Conservation (phyloP, 805 yeast species). For the Barnettozyma pratensis region DNA sequence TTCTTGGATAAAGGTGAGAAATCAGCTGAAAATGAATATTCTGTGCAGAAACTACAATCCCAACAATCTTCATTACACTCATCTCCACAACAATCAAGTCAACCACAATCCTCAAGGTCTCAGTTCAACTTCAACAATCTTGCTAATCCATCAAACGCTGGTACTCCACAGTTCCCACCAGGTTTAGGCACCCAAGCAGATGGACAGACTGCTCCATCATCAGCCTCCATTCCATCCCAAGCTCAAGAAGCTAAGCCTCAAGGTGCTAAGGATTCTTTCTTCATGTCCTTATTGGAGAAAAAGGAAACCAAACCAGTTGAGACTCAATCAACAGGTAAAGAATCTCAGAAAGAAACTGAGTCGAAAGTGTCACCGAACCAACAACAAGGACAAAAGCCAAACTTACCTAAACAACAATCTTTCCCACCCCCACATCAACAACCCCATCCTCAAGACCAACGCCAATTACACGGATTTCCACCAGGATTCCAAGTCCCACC, state of each 20-base stretch:
- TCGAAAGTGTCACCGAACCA: background rate
- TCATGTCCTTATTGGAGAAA: slow-evolving; percentile 21
- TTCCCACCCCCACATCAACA: slow-evolving; percentile 3
- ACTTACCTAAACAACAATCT: background rate
- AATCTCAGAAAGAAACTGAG: background rate
- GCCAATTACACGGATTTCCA: slow-evolving; percentile 9
- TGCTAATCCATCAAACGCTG: slow-evolving; percentile 7
- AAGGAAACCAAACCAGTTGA: slow-evolving; percentile 9
- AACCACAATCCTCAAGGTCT: slow-evolving; percentile 6
- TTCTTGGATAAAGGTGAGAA: slow-evolving; percentile 20
- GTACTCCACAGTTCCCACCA: slow-evolving; percentile 18
- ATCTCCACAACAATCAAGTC: slow-evolving; percentile 6
- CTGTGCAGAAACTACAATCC: background rate
- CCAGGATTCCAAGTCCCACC: slow-evolving; percentile 10
- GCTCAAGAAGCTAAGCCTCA: slow-evolving; percentile 4
- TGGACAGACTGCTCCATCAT: background rate
- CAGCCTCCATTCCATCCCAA: slow-evolving; percentile 4
- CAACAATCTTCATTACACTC: slow-evolving; percentile 6
- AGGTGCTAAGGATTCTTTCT: slow-evolving; percentile 21
- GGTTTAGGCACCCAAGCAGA: slow-evolving; percentile 11
- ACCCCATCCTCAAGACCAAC: slow-evolving; percentile 6
- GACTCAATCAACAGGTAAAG: slow-evolving; percentile 1
- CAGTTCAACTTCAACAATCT: slow-evolving; percentile 4
- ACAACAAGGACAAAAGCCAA: slow-evolving; percentile 1
- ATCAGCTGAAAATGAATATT: slow-evolving; percentile 6